These are phyloP conservation scores for Trapa bicornis DNA, from an alignment of 345 rosid species.

Conservation along the genomic window DNA sequence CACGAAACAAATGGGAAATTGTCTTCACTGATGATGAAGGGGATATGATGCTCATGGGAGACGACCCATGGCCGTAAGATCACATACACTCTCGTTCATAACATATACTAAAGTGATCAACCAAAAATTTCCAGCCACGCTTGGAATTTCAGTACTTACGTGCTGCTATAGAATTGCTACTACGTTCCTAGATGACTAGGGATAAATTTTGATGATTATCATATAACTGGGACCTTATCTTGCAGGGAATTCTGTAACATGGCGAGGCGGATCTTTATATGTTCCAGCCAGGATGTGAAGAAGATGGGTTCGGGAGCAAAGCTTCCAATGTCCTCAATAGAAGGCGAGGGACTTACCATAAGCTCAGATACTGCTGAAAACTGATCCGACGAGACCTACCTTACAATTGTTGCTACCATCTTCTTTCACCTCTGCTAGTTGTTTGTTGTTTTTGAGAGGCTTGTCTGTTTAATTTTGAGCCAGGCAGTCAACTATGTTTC, in stretches of 20 bases:
- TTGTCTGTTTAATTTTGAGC: conserved; percentile 3
- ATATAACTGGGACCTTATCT: background rate
- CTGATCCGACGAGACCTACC: conserved; percentile 11
- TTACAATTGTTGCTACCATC: background rate
- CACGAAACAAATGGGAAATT: conserved; percentile 64
- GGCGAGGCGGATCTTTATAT: conserved; percentile 76
- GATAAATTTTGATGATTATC: background rate
- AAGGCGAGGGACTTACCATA: conserved; percentile 44
- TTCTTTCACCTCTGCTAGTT: conserved; percentile 1
- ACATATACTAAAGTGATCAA: background rate
- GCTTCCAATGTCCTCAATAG: conserved; percentile 33
- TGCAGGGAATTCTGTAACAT: conserved; percentile 87
- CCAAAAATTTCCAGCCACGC: background rate
- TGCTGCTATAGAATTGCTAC: background rate
- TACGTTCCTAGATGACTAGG: background rate
- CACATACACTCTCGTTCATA: background rate
- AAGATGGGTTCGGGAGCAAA: conserved; percentile 45
- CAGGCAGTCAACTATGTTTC: background rate
- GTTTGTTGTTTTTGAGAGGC: background rate
- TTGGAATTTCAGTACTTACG: background rate
- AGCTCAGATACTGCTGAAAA: conserved; percentile 40
- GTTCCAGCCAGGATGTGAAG: conserved; percentile 72
- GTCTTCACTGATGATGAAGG: conserved; percentile 89
- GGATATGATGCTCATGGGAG: conserved; percentile 93
- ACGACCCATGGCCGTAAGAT: conserved; percentile 93